phyloP scores from a whole-genome alignment of 495 filamentous ascomycete genomes.

The Aspergillus conjunctus region DNA sequence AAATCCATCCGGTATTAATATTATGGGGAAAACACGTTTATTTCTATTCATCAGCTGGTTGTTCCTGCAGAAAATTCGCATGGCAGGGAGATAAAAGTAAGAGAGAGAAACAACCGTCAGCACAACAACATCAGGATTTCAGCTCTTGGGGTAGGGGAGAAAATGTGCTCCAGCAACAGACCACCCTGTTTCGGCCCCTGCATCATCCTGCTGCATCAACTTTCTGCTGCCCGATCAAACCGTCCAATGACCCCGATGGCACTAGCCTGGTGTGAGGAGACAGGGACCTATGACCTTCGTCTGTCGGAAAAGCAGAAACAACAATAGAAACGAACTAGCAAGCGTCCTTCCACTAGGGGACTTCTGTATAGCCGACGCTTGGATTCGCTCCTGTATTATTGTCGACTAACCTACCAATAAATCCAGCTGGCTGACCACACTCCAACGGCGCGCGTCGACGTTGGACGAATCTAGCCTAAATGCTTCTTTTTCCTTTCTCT shows the following conservation, averaged over 20 bases:
- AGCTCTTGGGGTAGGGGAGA: not conserved
- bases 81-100: not conserved
- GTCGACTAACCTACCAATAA: not conserved
- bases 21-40: not conserved
- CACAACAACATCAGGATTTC: not conserved
- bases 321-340: not conserved
- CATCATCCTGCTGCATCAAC: conserved; percentile 12
- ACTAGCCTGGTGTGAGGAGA: conserved; percentile 13
- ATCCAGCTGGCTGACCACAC: not conserved
- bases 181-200: conserved; percentile 16
- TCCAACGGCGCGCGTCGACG: not conserved
- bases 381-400: too few species aligned
- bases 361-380: too few species aligned
- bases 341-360: too few species aligned
- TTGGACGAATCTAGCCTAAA: conserved; percentile 4
- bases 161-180: not conserved
- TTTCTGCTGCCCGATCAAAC: conserved; percentile 17
- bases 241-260: conserved; percentile 13
- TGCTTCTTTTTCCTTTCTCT: not conserved
- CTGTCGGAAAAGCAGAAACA: not conserved
- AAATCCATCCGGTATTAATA: not conserved
- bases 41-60: not conserved
- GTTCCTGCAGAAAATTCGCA: not conserved
- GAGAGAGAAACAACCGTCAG: not conserved
- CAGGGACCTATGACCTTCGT: conserved; percentile 12